Conservation (phyloP, 768 basidiomycete species). For the Calocybe gangraenosa region DNA sequence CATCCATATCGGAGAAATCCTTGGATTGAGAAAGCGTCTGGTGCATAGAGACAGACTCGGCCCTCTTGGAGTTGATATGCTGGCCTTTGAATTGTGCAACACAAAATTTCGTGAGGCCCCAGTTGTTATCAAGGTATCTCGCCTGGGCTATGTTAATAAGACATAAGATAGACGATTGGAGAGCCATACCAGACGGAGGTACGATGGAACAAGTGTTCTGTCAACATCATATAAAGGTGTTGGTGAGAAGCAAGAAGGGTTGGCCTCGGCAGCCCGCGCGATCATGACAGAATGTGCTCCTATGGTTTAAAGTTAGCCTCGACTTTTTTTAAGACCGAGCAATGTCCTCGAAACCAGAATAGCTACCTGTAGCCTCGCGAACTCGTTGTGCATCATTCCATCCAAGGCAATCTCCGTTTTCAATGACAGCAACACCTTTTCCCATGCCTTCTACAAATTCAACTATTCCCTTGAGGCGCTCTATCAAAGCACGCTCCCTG, state of each 20-base stretch:
- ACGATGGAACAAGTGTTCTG: constrained; percentile 62
- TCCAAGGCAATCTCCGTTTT: constrained; percentile 89
- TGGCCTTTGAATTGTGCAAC: constrained; percentile 75
- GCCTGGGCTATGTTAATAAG: constrained; percentile 37
- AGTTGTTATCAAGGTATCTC: constrained; percentile 75
- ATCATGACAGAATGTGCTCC: constrained; percentile 94
- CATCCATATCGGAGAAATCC: constrained; percentile 48
- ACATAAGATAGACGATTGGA: not conserved
- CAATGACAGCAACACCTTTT: constrained; percentile 79
- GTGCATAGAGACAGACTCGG: constrained; percentile 52
- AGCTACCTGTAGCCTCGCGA: constrained; percentile 65
- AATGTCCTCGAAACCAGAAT: not conserved
- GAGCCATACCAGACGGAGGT: constrained; percentile 62
- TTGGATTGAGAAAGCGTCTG: constrained; percentile 59
- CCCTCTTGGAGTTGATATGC: constrained; percentile 51
- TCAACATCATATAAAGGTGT: constrained; percentile 68
- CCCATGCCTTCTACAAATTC: constrained; percentile 75
- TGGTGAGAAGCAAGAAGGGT: constrained; percentile 82
- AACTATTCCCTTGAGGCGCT: constrained; percentile 80
- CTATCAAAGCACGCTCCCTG: constrained; percentile 71
- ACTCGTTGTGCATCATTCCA: constrained; percentile 78
- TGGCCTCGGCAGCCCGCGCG: constrained; percentile 90
- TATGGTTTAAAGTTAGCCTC: constrained; percentile 18
- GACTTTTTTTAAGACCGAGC: not conserved
- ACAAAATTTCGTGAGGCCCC: constrained; percentile 86